Evolutionary conservation across 352 stramenopile species (phyloP).

Genomic region (Phytophthora fragariaefolia): DNA sequence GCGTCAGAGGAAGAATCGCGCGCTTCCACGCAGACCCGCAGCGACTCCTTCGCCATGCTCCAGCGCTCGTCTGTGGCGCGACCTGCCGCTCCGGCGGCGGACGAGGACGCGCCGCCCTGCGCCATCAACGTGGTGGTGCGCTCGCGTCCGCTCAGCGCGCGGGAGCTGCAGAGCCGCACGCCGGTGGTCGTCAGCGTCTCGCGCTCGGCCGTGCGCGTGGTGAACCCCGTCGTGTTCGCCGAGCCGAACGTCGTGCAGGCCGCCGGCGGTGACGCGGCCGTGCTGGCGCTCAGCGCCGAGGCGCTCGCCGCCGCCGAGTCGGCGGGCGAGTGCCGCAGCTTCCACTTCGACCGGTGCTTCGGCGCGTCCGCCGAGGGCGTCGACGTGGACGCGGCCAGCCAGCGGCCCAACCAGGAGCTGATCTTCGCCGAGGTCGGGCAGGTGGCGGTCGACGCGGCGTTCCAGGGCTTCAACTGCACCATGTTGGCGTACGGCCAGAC

Average conservation of each 20-base stretch:
- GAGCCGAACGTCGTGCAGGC: constrained; percentile 61
- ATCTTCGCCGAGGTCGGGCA: constrained; percentile 82
- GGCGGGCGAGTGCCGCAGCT: constrained; percentile 63
- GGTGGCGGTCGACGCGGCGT: constrained; percentile 73
- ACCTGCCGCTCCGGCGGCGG: neutral
- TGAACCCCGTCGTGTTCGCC: constrained; percentile 67
- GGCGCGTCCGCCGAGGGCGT: constrained; percentile 38
- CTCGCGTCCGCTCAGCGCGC: constrained; percentile 66
- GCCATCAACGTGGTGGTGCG: constrained; percentile 83
- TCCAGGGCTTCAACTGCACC: constrained; percentile 87
- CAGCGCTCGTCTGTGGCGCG: constrained; percentile 15
- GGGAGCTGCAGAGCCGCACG: constrained; percentile 55
- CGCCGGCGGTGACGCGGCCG: constrained; percentile 3
- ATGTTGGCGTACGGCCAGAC: constrained; percentile 86
- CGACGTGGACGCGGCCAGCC: constrained; percentile 45
- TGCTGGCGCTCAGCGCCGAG: constrained; percentile 38
- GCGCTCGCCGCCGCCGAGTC: constrained; percentile 42
- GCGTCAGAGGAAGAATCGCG: neutral
- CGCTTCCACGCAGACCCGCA: neutral
- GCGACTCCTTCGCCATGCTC: constrained; percentile 1
- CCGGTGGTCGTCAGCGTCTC: constrained; percentile 61
- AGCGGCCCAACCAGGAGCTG: constrained; percentile 70
- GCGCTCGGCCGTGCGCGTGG: constrained; percentile 58
- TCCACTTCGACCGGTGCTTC: constrained; percentile 86
- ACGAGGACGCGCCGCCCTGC: constrained; percentile 43